phyloP scores from a whole-genome alignment of 2,329 filamentous ascomycete genomes.

The Exophiala viscosa region DNA sequence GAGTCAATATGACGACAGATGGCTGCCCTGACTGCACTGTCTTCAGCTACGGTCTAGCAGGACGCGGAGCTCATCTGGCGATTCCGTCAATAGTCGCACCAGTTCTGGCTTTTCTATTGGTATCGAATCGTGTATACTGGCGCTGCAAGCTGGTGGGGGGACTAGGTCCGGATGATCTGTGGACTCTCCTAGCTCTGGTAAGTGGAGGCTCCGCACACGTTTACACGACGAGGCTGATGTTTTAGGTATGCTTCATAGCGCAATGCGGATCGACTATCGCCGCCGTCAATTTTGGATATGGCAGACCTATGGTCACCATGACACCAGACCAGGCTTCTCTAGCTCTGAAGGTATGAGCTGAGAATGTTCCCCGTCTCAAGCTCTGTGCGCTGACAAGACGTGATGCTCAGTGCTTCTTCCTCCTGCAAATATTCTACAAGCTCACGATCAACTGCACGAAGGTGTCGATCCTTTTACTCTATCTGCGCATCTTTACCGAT shows the following conservation, averaged over 20 bases:
- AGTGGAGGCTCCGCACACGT: neutral
- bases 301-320: conserved; percentile 28
- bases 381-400: neutral
- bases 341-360: conserved; percentile 18
- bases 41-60: conserved; percentile 17
- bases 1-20: conserved; percentile 5
- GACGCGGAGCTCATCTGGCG: conserved; percentile 26
- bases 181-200: conserved; percentile 31
- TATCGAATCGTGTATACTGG: conserved; percentile 29
- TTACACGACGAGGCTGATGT: neutral
- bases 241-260: conserved; percentile 29
- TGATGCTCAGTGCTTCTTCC: conserved; percentile 45
- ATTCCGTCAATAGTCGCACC: conserved; percentile 29
- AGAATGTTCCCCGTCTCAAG: neutral
- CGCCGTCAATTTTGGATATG: conserved; percentile 34
- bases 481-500: conserved; percentile 53
- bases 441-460: conserved; percentile 54
- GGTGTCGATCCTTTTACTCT: conserved; percentile 51
- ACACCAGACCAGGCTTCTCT: conserved; percentile 25
- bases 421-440: conserved; percentile 54
- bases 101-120: conserved; percentile 27
- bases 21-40: conserved; percentile 1
- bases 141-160: conserved; percentile 25
- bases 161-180: conserved; percentile 31
- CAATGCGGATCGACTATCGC: conserved; percentile 30